Evolutionary conservation across 139 green algal species (phyloP).

Genomic region (Picochlorum sp.): DNA sequence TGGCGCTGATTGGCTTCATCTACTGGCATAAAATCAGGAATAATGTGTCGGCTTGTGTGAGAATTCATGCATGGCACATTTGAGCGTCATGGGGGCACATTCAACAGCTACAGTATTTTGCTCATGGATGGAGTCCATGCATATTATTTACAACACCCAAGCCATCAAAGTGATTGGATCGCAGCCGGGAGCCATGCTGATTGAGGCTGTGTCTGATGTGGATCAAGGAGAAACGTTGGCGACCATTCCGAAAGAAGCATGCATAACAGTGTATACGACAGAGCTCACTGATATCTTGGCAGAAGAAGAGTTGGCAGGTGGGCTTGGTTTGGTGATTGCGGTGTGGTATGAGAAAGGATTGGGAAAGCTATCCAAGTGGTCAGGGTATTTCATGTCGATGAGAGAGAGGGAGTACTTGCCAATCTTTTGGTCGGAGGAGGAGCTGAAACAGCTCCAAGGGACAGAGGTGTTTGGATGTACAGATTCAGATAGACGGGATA

Average conservation of each 20-base stretch:
- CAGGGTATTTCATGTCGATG: constrained; percentile 51
- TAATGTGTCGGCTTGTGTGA: background rate
- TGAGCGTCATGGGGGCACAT: background rate
- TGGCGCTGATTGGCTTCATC: too few species aligned
- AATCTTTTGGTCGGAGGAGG: constrained; percentile 53
- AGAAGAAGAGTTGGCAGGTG: constrained; percentile 42
- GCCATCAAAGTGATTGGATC: constrained; percentile 8
- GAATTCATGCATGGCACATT: background rate
- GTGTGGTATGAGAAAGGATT: constrained; percentile 52
- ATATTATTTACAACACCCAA: constrained; percentile 11
- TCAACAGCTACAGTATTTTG: background rate
- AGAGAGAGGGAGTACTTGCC: constrained; percentile 53
- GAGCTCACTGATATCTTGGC: constrained; percentile 40
- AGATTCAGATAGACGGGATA: constrained; percentile 3
- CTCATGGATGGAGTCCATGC: constrained; percentile 16
- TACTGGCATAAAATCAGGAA: too few species aligned
- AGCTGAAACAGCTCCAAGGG: constrained; percentile 45
- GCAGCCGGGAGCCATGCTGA: constrained; percentile 16
- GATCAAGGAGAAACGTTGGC: constrained; percentile 37
- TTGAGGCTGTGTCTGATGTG: constrained; percentile 22
- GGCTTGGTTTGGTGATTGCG: constrained; percentile 62
- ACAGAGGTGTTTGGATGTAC: constrained; percentile 34
- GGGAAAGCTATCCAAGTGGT: constrained; percentile 40
- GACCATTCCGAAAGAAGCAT: constrained; percentile 46
- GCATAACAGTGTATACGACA: constrained; percentile 37